Evolutionary conservation across 352 stramenopile genomes (phyloP), one percentile per base, ranked within the genome.

Genomic region (Achlya hypogyna): DNA sequence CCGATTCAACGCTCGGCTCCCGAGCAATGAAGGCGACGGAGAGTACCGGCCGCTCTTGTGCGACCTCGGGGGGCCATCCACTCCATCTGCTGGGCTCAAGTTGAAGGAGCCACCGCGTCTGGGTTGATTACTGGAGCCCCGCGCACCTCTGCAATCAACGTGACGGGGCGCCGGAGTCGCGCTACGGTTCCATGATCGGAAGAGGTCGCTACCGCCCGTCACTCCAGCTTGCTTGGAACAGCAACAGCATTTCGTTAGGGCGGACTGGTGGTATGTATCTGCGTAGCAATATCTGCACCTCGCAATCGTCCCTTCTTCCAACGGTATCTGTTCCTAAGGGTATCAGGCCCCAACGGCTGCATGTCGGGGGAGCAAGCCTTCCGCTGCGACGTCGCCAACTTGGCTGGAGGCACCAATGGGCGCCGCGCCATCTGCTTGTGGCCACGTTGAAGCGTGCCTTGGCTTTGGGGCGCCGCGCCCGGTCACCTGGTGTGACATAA

Each of bases 401-500:
- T 42, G 6, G 34, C 34, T 16, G 34, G 34, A 6, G 34, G 14
- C 34, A 14, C 49, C 16, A 16, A 16, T 54, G 49, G 49, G 23
- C 49, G 16, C 49, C 23, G 29, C 16, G 23, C 23, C 49, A 54
- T 54, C 49, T 54, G 49, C 49, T 54, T 16, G 49, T 6, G 23
- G 6, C 6, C 49, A 28, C 23, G 6, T 54, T 54, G 49, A 54
- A 54, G 23, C 49, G 16, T n/a, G n/a, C n/a, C n/a, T n/a, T n/a
- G n/a, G n/a, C n/a, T n/a, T 42, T 42, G 34, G 34, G 34, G 34
- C 34, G 34, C 34, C 34, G 34, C 34, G 34, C 14, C 34, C 34
- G n/a, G n/a, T n/a, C n/a, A n/a, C n/a, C n/a, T n/a, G n/a, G n/a
- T 42, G 49, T 54, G 49, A 54, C 49, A 54, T 16, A 54, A 54